phyloP scores from a whole-genome alignment of 306 rosid genomes.

The Cicer bijugum region DNA sequence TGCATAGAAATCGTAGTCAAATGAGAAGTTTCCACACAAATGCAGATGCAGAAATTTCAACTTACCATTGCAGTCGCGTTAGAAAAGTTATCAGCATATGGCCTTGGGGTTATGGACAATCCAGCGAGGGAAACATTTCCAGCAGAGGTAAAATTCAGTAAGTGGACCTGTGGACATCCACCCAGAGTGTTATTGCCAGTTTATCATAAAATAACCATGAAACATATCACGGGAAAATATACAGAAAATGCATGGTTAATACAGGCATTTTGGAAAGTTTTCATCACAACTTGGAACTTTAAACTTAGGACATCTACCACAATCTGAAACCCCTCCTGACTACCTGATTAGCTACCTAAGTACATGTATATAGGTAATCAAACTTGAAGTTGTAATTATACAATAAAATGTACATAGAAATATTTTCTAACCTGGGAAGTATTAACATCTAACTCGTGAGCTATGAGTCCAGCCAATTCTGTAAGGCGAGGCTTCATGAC shows the following conservation, averaged over 20 bases:
- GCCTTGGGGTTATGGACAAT: slow-evolving; percentile 70
- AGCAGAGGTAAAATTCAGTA: slow-evolving; percentile 55
- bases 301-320: slow-evolving; percentile 27
- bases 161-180: slow-evolving; percentile 64
- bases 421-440: slow-evolving; percentile 77
- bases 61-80: slow-evolving; percentile 71
- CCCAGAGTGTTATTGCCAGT: slow-evolving; percentile 36
- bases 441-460: slow-evolving; percentile 69
- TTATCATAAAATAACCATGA: slow-evolving; percentile 32
- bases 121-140: slow-evolving; percentile 65
- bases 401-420: slow-evolving; percentile 13
- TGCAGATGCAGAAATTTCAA: slow-evolving; percentile 38
- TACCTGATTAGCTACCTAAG: slow-evolving; percentile 18
- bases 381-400: slow-evolving; percentile 15
- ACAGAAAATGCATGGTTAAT: slow-evolving; percentile 14
- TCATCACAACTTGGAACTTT: slow-evolving; percentile 33
- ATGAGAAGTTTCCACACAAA: slow-evolving; percentile 45
- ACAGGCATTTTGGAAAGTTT: slow-evolving; percentile 15
- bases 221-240: slow-evolving; percentile 11
- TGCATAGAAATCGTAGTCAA: slow-evolving; percentile 49
- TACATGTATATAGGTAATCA: slow-evolving; percentile 14
- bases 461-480: slow-evolving; percentile 70
- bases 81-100: slow-evolving; percentile 59
- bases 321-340: slow-evolving; percentile 33
- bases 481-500: slow-evolving; percentile 71